Evolutionary conservation across 495 filamentous ascomycete species (phyloP).

Genomic region (Penicilliopsis zonata): DNA sequence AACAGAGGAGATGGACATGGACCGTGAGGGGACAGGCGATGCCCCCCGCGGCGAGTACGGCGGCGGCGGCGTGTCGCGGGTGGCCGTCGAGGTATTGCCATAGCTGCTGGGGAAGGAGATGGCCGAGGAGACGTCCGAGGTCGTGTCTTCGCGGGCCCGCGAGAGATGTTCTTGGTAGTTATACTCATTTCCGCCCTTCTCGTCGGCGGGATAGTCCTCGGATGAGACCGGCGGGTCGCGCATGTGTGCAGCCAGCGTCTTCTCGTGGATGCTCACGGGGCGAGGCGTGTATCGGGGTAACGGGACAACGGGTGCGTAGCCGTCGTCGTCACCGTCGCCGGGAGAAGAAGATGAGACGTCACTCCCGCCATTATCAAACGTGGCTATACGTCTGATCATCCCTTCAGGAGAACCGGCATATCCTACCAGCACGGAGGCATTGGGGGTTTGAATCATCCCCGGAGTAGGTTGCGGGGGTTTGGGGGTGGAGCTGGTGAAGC

Average conservation of each 20-base stretch:
- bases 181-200: conserved; percentile 30
- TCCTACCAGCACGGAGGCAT: conserved; percentile 1
- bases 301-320: conserved; percentile 23
- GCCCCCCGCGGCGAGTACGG: conserved; percentile 27
- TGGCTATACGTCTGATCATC: too few species aligned
- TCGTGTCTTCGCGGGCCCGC: conserved; percentile 15
- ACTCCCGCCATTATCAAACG: too few species aligned
- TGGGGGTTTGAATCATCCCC: conserved; percentile 10
- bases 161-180: conserved; percentile 8
- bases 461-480: conserved; percentile 1
- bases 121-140: conserved; percentile 28
- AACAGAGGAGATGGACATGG: conserved; percentile 18
- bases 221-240: conserved; percentile 26
- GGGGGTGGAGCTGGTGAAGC: conserved; percentile 9
- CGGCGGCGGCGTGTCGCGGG: conserved; percentile 33
- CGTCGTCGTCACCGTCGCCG: conserved; percentile 15
- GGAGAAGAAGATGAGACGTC: too few species aligned
- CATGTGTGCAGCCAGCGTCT: conserved; percentile 27
- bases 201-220: conserved; percentile 10
- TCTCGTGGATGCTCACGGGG: conserved; percentile 29
- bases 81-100: conserved; percentile 36
- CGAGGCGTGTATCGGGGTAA: conserved; percentile 31
- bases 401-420: too few species aligned
- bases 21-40: conserved; percentile 19
- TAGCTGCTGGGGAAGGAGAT: conserved; percentile 36